A percentile compares a stretch with the other conserved stretches of the same genome.
phyloP scores from a whole-genome alignment of 2,329 filamentous ascomycete species.

The Microcera coccophila region DNA sequence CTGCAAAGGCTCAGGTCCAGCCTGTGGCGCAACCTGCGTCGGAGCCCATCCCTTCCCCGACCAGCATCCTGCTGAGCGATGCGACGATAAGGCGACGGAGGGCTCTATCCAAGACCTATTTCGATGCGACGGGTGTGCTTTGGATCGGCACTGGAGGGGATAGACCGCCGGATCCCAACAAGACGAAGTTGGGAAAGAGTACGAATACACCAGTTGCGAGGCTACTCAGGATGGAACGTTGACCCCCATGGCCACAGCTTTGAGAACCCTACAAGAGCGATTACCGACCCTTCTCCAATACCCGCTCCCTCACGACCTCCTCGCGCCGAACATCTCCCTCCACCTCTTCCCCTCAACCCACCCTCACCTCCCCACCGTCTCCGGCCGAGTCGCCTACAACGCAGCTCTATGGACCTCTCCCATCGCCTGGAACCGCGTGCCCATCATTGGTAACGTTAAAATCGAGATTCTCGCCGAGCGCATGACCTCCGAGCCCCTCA shows the following conservation, averaged over 20 bases:
- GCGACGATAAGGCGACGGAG: constrained; percentile 7
- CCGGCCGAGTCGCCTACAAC: constrained; percentile 83
- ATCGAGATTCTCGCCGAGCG: constrained; percentile 86
- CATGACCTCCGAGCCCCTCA: constrained; percentile 62
- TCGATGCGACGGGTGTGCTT: constrained; percentile 30
- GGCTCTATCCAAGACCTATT: constrained; percentile 27
- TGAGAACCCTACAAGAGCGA: constrained; percentile 61
- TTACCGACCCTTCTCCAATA: constrained; percentile 65
- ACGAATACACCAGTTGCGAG: constrained; percentile 23
- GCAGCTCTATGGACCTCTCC: constrained; percentile 95
- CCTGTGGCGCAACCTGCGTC: constrained; percentile 10
- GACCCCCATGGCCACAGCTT: constrained; percentile 41
- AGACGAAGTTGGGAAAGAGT: constrained; percentile 62
- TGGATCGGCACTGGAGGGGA: constrained; percentile 28
- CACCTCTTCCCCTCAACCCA: constrained; percentile 73
- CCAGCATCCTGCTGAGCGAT: constrained; percentile 1
- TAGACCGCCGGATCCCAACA: constrained; percentile 51
- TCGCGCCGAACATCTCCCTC: constrained; percentile 69
- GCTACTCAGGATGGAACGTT: not conserved
- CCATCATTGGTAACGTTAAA: constrained; percentile 83
- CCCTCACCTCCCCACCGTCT: constrained; percentile 86
- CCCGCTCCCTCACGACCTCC: constrained; percentile 68
- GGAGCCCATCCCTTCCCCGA: constrained; percentile 1
- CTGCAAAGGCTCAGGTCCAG: constrained; percentile 31
- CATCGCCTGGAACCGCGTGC: constrained; percentile 90